A percentile compares a stretch with the other conserved stretches of the same genome.
Evolutionary conservation across 352 stramenopile genomes (phyloP).

Genomic region (Pythium volutum): DNA sequence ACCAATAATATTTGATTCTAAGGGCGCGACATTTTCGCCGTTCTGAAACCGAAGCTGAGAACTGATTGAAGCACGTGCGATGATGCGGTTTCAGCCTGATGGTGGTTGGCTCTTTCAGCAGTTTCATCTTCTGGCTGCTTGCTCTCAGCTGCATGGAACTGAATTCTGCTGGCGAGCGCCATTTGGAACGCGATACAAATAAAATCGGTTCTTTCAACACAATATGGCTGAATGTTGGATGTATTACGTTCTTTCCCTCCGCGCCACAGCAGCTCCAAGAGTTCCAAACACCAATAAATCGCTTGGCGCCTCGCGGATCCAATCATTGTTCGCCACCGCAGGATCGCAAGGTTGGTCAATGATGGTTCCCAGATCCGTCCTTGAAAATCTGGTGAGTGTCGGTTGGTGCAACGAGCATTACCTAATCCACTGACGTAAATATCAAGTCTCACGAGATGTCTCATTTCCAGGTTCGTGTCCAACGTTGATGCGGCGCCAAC

Average conservation of each 20-base stretch:
- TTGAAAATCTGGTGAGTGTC: conserved; percentile 4
- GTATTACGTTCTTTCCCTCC: too few species aligned
- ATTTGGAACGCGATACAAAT: background rate
- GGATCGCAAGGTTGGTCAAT: background rate
- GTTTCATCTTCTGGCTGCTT: too few species aligned
- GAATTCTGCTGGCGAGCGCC: background rate
- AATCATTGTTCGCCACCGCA: conserved; percentile 1
- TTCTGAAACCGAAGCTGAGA: conserved; percentile 4
- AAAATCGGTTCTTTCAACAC: background rate
- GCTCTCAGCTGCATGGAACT: too few species aligned
- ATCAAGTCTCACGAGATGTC: conserved; percentile 7
- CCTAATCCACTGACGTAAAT: conserved; percentile 3
- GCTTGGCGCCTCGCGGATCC: background rate
- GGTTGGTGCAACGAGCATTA: background rate
- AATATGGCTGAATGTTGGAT: background rate
- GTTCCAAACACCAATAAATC: background rate
- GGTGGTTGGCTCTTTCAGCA: too few species aligned
- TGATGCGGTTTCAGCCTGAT: background rate
- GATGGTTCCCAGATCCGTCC: background rate
- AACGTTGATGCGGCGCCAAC: conserved; percentile 4
- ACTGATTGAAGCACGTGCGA: conserved; percentile 1
- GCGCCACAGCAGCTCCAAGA: background rate
- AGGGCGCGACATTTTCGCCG: background rate
- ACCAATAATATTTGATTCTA: background rate
- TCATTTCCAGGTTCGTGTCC: background rate